Percentiles rank a stretch among this genome's conserved stretches.
phyloP scores from a whole-genome alignment of 768 basidiomycete species.

The Symmetrospora coprosmae region DNA sequence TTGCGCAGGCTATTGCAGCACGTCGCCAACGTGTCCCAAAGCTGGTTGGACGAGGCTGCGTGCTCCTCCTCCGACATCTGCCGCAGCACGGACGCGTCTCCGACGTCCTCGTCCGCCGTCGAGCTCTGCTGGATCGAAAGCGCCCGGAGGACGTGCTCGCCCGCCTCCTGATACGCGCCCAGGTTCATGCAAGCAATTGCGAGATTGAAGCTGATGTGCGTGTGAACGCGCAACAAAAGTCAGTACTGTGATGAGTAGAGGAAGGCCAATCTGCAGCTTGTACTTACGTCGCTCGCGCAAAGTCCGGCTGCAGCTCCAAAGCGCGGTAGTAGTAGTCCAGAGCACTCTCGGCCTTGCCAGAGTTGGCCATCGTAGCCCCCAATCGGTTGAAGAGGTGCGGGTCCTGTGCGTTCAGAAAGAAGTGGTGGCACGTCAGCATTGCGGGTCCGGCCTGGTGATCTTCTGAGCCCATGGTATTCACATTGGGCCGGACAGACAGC shows the following conservation, averaged over 20 bases:
- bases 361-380: slow-evolving; percentile 83
- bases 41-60: slow-evolving; percentile 24
- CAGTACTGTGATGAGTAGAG: slow-evolving; percentile 32
- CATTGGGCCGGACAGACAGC: slow-evolving; percentile 70
- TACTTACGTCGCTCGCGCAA: slow-evolving; percentile 92
- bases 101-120: slow-evolving; percentile 41
- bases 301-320: slow-evolving; percentile 70
- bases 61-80: neutral
- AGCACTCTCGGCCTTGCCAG: slow-evolving; percentile 60
- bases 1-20: slow-evolving; percentile 13
- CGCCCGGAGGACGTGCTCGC: slow-evolving; percentile 54
- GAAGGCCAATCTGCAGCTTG: slow-evolving; percentile 67
- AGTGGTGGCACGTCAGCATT: no score
- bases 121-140: slow-evolving; percentile 78
- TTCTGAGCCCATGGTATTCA: no score
- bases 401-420: slow-evolving; percentile 51
- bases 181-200: slow-evolving; percentile 27
- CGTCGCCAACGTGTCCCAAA: slow-evolving; percentile 23
- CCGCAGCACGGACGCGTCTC: neutral
- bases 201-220: slow-evolving; percentile 27
- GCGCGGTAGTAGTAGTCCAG: slow-evolving; percentile 73
- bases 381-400: slow-evolving; percentile 85
- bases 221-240: neutral
- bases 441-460: no score
- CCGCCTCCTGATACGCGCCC: slow-evolving; percentile 45